Conservation (phyloP, 805 yeast genomes). For the Danielia oregonensis region DNA sequence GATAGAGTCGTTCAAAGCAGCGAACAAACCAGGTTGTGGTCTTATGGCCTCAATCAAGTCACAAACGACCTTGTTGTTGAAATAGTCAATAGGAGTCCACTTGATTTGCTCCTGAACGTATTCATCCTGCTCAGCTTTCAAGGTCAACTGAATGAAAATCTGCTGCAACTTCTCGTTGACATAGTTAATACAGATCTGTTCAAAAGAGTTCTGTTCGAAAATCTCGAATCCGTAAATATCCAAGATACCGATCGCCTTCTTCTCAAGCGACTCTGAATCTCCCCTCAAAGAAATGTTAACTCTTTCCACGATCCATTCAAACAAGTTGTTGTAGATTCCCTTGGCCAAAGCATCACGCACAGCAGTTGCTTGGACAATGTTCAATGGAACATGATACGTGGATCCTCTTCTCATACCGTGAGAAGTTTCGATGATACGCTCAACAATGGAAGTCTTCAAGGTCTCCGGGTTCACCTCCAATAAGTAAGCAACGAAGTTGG, state of each 20-base stretch:
- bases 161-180: slow-evolving; percentile 96
- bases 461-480: slow-evolving; percentile 72
- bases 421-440: slow-evolving; percentile 83
- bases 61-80: slow-evolving; percentile 94
- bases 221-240: slow-evolving; percentile 97
- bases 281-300: slow-evolving; percentile 73
- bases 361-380: slow-evolving; percentile 88
- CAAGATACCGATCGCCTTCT: slow-evolving; percentile 82
- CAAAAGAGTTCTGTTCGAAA: slow-evolving; percentile 91
- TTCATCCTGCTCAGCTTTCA: slow-evolving; percentile 97
- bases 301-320: slow-evolving; percentile 94
- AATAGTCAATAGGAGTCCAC: slow-evolving; percentile 97
- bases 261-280: slow-evolving; percentile 26
- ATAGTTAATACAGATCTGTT: slow-evolving; percentile 91
- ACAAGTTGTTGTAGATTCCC: slow-evolving; percentile 86
- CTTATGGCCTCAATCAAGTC: slow-evolving; percentile 90
- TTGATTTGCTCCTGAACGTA: slow-evolving; percentile 91
- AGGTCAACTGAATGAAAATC: slow-evolving; percentile 90
- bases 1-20: slow-evolving; percentile 93
- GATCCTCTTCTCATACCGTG: slow-evolving; percentile 91
- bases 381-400: slow-evolving; percentile 89
- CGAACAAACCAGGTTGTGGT: slow-evolving; percentile 91
- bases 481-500: slow-evolving; percentile 89
- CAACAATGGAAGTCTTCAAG: slow-evolving; percentile 64
- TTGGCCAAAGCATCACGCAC: slow-evolving; percentile 94